phyloP scores from a whole-genome alignment of 768 basidiomycete genomes.

The Lyophyllum semitale region DNA sequence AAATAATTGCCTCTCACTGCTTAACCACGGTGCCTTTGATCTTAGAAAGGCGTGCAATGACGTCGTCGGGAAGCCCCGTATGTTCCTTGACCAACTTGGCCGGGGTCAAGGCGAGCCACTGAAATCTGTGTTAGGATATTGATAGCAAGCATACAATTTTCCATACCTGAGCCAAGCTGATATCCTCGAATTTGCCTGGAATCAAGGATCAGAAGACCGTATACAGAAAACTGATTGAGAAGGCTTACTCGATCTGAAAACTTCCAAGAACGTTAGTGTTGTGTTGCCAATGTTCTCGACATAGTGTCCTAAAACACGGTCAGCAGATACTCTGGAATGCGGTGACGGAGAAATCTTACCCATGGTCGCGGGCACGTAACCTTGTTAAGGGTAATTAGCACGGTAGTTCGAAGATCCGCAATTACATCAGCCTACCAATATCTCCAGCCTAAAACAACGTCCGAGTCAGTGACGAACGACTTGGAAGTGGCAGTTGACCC shows the following conservation, averaged over 20 bases:
- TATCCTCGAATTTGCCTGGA: slow-evolving; percentile 32
- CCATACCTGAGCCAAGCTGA: slow-evolving; percentile 49
- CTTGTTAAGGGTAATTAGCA: slow-evolving; percentile 22
- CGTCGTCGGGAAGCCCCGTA: slow-evolving; percentile 10
- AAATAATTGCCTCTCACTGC: too few relatives aligned
- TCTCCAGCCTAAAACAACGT: slow-evolving; percentile 50
- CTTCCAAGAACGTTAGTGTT: slow-evolving; percentile 48
- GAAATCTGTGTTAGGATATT: neutral
- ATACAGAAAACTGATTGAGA: neutral
- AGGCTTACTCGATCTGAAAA: slow-evolving; percentile 42
- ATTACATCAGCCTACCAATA: slow-evolving; percentile 39
- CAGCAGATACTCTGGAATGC: slow-evolving; percentile 7
- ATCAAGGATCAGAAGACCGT: slow-evolving; percentile 1
- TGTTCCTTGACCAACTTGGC: slow-evolving; percentile 18
- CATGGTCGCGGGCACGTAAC: slow-evolving; percentile 59
- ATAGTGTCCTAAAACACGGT: slow-evolving; percentile 41
- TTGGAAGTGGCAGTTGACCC: neutral
- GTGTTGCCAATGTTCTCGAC: slow-evolving; percentile 56
- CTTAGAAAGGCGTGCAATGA: slow-evolving; percentile 36
- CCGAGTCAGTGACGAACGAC: neutral
- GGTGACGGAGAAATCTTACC: slow-evolving; percentile 31
- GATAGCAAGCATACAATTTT: neutral
- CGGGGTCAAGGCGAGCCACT: slow-evolving; percentile 26
- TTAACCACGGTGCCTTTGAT: slow-evolving; percentile 40
- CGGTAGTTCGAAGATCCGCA: neutral